Percentiles rank a stretch among this genome's conserved stretches.
phyloP scores from a whole-genome alignment of 495 filamentous ascomycete genomes.

The Jackrogersella multiformis region DNA sequence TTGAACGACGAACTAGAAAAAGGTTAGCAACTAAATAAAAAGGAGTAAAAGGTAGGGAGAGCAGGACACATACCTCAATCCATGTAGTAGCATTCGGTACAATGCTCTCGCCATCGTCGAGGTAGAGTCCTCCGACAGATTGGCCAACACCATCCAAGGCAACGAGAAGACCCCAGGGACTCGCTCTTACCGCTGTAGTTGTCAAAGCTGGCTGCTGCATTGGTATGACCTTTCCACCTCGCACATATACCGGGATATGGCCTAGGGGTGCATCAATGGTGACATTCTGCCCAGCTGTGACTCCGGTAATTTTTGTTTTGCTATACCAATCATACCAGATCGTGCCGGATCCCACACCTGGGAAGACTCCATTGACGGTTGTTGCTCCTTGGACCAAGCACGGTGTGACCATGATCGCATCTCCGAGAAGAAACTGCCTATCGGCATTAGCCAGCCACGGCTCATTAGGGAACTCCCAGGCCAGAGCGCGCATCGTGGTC shows the following conservation, averaged over 20 bases:
- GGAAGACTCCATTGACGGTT: conserved; percentile 79
- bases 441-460: conserved; percentile 72
- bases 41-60: not conserved
- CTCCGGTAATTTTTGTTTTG: conserved; percentile 59
- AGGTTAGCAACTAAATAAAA: conserved; percentile 6
- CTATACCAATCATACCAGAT: conserved; percentile 90
- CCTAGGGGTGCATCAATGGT: conserved; percentile 79
- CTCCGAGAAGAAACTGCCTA: conserved; percentile 81
- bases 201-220: conserved; percentile 77
- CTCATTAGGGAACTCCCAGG: conserved; percentile 87
- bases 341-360: conserved; percentile 67
- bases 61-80: conserved; percentile 58
- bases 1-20: conserved; percentile 59
- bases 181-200: conserved; percentile 69
- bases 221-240: conserved; percentile 75
- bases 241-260: conserved; percentile 80
- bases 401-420: conserved; percentile 74
- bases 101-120: conserved; percentile 86
- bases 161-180: conserved; percentile 74
- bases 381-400: conserved; percentile 72
- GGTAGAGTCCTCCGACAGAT: conserved; percentile 74
- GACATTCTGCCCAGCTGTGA: conserved; percentile 68
- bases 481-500: conserved; percentile 82
- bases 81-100: conserved; percentile 63
- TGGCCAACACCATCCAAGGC: conserved; percentile 65